Conservation (phyloP, 495 filamentous ascomycete genomes). For the Pseudoneurospora amorphoporcata region DNA sequence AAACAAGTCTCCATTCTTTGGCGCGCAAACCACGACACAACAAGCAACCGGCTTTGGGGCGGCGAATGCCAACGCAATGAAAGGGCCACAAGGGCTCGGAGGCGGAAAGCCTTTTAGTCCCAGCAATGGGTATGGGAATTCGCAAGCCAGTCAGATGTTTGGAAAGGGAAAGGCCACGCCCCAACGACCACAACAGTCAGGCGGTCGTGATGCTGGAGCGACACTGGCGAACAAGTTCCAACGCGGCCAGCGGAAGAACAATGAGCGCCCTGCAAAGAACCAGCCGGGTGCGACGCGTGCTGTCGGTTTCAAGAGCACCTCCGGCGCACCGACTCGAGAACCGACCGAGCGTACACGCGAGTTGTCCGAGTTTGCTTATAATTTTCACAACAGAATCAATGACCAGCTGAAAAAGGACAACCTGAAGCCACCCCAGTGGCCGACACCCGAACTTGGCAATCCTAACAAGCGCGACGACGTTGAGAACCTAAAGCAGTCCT, state of each 20-base stretch:
- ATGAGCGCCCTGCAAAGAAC: neutral
- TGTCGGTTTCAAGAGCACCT: neutral
- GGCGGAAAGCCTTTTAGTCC: neutral
- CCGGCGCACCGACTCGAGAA: conserved; percentile 3
- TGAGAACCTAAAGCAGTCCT: conserved; percentile 33
- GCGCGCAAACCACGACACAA: neutral
- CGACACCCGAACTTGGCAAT: conserved; percentile 25
- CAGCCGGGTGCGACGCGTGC: neutral
- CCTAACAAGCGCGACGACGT: conserved; percentile 30
- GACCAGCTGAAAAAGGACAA: conserved; percentile 31
- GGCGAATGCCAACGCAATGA: neutral
- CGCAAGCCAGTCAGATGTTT: conserved; percentile 1
- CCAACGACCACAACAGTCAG: neutral
- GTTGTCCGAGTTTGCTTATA: conserved; percentile 21
- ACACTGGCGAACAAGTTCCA: conserved; percentile 1
- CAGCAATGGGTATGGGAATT: neutral
- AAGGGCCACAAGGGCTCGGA: neutral
- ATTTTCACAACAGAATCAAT: conserved; percentile 31
- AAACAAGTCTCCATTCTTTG: conserved; percentile 5
- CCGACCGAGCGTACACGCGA: conserved; percentile 17
- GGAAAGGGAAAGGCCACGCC: neutral
- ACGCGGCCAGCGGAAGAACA: conserved; percentile 7
- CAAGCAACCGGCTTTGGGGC: neutral
- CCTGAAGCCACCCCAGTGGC: conserved; percentile 37
- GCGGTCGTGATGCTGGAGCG: neutral